phyloP scores from a whole-genome alignment of 441 rosid species.

The Biscutella laevigata region DNA sequence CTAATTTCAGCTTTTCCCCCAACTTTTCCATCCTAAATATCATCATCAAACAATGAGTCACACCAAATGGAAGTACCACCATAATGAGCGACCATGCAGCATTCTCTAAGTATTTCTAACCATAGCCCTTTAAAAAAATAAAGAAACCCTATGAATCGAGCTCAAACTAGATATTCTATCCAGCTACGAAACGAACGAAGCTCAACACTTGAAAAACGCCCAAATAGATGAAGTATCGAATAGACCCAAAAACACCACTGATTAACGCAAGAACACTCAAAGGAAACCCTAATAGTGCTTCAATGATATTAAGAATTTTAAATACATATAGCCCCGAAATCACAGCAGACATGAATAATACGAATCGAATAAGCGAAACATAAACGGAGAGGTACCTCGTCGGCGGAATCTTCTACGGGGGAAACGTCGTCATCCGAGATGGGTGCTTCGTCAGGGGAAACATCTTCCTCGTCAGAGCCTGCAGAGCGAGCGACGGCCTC shows the following conservation, averaged over 20 bases:
- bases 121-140: background rate
- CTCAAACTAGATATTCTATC: too few relatives aligned
- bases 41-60: background rate
- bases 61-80: background rate
- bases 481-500: constrained; percentile 94
- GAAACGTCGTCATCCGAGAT: constrained; percentile 14
- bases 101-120: background rate
- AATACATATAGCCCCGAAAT: background rate
- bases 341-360: background rate
- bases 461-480: constrained; percentile 35
- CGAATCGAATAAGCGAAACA: background rate
- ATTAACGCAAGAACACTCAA: background rate
- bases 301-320: background rate
- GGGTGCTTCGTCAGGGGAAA: constrained; percentile 30
- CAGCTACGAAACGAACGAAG: too few relatives aligned
- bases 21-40: constrained; percentile 40
- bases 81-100: background rate
- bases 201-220: background rate
- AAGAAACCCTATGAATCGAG: background rate
- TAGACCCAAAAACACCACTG: background rate
- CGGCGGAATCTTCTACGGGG: constrained; percentile 34
- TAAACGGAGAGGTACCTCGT: constrained; percentile 27
- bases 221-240: background rate
- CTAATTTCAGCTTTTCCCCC: constrained; percentile 39
- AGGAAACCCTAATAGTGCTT: constrained; percentile 3